Conservation (phyloP, 352 stramenopile species). For the Pseudoperonospora humuli region DNA sequence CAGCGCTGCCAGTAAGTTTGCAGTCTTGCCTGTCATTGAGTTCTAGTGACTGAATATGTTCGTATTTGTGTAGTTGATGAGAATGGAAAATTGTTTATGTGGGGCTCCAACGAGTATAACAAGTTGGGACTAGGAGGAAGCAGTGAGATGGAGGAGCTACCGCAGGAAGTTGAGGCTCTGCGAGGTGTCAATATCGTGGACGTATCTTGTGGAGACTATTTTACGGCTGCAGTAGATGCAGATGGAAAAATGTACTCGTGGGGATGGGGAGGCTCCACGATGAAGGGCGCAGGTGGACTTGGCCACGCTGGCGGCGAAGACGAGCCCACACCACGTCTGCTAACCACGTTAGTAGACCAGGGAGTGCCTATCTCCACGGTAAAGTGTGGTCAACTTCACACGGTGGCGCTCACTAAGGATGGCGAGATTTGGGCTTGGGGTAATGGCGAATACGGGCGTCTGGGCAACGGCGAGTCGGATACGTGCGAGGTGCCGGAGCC, state of each 20-base stretch:
- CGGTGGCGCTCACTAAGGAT: conserved; percentile 79
- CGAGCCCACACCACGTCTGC: conserved; percentile 55
- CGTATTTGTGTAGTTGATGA: conserved; percentile 47
- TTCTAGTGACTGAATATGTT: conserved; percentile 1
- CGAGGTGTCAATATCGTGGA: conserved; percentile 70
- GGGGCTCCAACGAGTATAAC: conserved; percentile 88
- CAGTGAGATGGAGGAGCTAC: conserved; percentile 46
- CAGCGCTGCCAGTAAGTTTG: conserved; percentile 56
- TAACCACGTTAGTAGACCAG: conserved; percentile 71
- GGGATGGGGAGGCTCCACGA: conserved; percentile 81
- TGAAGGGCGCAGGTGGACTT: conserved; percentile 70
- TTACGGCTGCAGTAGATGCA: conserved; percentile 78
- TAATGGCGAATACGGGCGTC: conserved; percentile 86
- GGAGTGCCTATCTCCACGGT: conserved; percentile 65
- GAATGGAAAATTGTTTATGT: conserved; percentile 60
- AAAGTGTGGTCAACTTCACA: conserved; percentile 86
- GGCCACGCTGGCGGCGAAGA: conserved; percentile 70
- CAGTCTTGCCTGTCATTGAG: no score
- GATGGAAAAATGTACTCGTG: conserved; percentile 88
- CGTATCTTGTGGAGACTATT: conserved; percentile 80
- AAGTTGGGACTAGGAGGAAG: conserved; percentile 57
- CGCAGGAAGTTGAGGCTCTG: conserved; percentile 58
- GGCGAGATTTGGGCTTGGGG: conserved; percentile 90
- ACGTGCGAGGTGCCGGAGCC: conserved; percentile 77
- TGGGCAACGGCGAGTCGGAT: conserved; percentile 85